phyloP scores from a whole-genome alignment of 441 rosid genomes.

The Brassica balearica region DNA sequence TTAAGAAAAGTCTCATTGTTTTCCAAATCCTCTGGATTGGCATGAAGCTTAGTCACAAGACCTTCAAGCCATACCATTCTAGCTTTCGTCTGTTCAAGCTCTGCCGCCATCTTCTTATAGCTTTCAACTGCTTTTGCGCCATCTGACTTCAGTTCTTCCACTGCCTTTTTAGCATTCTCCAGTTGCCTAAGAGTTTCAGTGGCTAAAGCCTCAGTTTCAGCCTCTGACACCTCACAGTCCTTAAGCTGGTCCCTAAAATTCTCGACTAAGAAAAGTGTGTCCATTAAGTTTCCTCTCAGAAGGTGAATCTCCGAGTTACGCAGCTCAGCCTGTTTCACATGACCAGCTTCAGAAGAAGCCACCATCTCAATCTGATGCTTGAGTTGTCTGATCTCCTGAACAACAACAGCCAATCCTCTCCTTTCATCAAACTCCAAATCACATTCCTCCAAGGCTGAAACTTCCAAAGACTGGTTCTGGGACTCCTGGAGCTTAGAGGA shows the following conservation, averaged over 20 bases:
- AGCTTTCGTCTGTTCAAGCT: slow-evolving; percentile 69
- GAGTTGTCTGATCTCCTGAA: slow-evolving; percentile 61
- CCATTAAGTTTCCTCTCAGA: slow-evolving; percentile 64
- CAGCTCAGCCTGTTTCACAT: slow-evolving; percentile 61
- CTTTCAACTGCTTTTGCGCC: slow-evolving; percentile 56
- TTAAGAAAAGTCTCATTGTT: slow-evolving; percentile 28
- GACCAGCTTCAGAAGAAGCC: slow-evolving; percentile 66
- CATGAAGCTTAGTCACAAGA: slow-evolving; percentile 63
- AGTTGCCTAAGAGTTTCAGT: slow-evolving; percentile 60
- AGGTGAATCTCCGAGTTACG: slow-evolving; percentile 59
- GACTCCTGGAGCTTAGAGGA: slow-evolving; percentile 59
- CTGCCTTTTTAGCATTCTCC: slow-evolving; percentile 63
- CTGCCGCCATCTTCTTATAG: slow-evolving; percentile 51
- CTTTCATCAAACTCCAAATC: slow-evolving; percentile 59
- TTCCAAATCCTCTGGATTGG: slow-evolving; percentile 27
- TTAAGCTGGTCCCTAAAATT: slow-evolving; percentile 66
- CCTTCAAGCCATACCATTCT: slow-evolving; percentile 64
- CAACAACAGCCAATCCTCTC: slow-evolving; percentile 47
- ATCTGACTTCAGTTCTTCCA: slow-evolving; percentile 60
- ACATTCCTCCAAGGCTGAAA: slow-evolving; percentile 51
- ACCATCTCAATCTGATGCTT: slow-evolving; percentile 70
- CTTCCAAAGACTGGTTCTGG: slow-evolving; percentile 54
- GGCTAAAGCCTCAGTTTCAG: slow-evolving; percentile 63
- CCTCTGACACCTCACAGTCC: slow-evolving; percentile 65
- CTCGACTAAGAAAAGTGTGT: slow-evolving; percentile 69